Evolutionary conservation across 2,329 filamentous ascomycete genomes (phyloP), one percentile per base, ranked within the genome.

Genomic region (Dothiorella sarmentorum): DNA sequence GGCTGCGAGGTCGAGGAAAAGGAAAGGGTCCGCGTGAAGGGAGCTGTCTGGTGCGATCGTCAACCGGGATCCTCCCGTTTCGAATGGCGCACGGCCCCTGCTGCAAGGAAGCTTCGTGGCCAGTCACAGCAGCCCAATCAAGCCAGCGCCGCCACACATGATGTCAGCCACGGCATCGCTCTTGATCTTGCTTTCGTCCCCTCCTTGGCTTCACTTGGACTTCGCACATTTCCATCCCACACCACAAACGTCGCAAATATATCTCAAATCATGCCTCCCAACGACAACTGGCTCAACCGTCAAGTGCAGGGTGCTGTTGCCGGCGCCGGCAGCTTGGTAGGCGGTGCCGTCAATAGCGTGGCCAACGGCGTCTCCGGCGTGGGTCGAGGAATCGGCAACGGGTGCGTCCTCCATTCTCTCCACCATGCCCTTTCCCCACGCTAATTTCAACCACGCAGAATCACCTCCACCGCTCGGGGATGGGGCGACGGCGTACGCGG

Each of bases 401-500:
- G 68, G 74, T 76, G 68, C 59, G 70, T n/a, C n/a, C 61, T 53
- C 57, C 31, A 44, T 58, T 45, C 45, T 27, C 37, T 52, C 49
- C 20, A 20, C 22, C n/a, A n/a, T 37, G 53, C 4, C 27, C 40
- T 27, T 7, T 6, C 37, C 45, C 33, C 17, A n/a, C 45, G 4
- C 53, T 47, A 61, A 61, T 26, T 43, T 47, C 1, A 38, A 4
- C 10, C 9, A 33, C 4, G 24, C 31, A 77, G 76, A 37, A 74
- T 80, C 42, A 66, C 78, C 45, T 73, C 75, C 59, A 73, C 75
- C 3, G 75, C 76, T 2, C 72, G 76, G 40, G 66, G 67, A 45
- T 80, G 76, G 78, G 78, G 76, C 56, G 76, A 80, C 64, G 70
- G 74, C 44, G 74, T 80, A 3, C 73, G 77, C 40, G 76, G 75